These are phyloP conservation scores for Globisporangium canariense DNA, from an alignment of 352 stramenopile species.

Conservation along the genomic window DNA sequence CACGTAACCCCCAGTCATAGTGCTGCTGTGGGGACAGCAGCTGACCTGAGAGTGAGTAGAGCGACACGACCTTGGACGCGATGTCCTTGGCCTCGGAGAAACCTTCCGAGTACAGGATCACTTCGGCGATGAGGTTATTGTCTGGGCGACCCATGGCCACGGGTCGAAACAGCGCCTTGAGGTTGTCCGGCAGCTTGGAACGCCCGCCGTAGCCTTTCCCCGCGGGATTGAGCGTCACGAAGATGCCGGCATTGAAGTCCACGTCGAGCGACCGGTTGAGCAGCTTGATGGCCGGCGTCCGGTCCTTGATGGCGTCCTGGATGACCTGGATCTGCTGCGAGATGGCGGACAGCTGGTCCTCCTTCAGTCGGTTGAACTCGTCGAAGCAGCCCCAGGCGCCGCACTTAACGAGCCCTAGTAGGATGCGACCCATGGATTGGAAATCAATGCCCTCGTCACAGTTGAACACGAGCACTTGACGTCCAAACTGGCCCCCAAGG, in stretches of 20 bases:
- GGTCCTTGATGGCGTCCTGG: conserved; percentile 91
- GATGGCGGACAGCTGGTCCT: conserved; percentile 92
- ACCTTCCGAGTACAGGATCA: conserved; percentile 91
- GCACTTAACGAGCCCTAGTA: conserved; percentile 93
- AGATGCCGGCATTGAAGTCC: conserved; percentile 93
- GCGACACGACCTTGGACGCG: conserved; percentile 87
- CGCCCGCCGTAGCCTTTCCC: conserved; percentile 93
- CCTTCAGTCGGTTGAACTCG: conserved; percentile 95
- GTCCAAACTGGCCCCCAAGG: conserved; percentile 86
- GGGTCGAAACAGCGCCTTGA: conserved; percentile 94
- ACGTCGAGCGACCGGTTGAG: conserved; percentile 86
- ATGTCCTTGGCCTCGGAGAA: conserved; percentile 90
- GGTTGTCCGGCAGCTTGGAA: conserved; percentile 92
- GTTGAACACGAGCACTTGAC: conserved; percentile 93
- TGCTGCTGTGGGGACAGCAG: conserved; percentile 89
- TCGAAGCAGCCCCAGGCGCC: conserved; percentile 97
- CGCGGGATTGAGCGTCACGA: conserved; percentile 94
- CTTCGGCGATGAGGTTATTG: conserved; percentile 93
- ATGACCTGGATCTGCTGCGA: conserved; percentile 95
- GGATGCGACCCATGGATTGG: conserved; percentile 93
- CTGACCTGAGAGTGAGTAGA: conserved; percentile 89
- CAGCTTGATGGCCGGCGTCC: conserved; percentile 64
- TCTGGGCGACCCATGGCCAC: conserved; percentile 92
- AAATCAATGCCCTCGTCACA: conserved; percentile 95
- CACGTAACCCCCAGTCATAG: conserved; percentile 93